Evolutionary conservation across 148 eudicot genomes (phyloP).

Genomic region (Nyssa sinensis): DNA sequence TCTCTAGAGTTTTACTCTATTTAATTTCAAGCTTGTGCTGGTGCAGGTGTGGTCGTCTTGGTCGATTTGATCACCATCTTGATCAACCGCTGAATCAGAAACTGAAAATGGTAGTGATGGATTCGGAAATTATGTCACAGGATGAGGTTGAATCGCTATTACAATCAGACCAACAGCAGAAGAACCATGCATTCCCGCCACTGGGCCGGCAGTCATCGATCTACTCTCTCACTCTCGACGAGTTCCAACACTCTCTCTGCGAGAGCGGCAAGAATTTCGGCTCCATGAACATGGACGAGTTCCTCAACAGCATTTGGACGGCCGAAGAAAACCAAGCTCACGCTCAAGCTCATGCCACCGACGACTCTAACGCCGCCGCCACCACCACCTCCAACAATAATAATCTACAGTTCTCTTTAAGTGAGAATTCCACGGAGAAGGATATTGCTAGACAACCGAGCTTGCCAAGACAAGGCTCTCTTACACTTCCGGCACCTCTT

Average conservation of each 20-base stretch:
- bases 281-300: conserved; percentile 98
- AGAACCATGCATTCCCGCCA: conserved; percentile 20
- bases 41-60: background rate
- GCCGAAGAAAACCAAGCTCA: conserved; percentile 82
- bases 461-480: conserved; percentile 70
- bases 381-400: background rate
- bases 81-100: background rate
- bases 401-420: conserved; percentile 10
- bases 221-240: conserved; percentile 84
- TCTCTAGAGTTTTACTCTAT: no score
- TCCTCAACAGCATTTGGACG: conserved; percentile 88
- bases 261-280: conserved; percentile 84
- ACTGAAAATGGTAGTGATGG: conserved; percentile 25
- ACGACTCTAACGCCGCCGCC: background rate
- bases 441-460: conserved; percentile 42
- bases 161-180: conserved; percentile 23
- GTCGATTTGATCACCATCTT: background rate
- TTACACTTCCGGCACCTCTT: conserved; percentile 63
- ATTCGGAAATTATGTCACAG: conserved; percentile 28
- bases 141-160: conserved; percentile 34
- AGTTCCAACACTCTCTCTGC: conserved; percentile 70
- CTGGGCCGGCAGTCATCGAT: conserved; percentile 72
- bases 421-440: conserved; percentile 6
- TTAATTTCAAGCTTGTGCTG: no score
- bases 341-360: background rate